phyloP scores from a whole-genome alignment of 2,329 filamentous ascomycete genomes.

The Colletotrichum sp. region DNA sequence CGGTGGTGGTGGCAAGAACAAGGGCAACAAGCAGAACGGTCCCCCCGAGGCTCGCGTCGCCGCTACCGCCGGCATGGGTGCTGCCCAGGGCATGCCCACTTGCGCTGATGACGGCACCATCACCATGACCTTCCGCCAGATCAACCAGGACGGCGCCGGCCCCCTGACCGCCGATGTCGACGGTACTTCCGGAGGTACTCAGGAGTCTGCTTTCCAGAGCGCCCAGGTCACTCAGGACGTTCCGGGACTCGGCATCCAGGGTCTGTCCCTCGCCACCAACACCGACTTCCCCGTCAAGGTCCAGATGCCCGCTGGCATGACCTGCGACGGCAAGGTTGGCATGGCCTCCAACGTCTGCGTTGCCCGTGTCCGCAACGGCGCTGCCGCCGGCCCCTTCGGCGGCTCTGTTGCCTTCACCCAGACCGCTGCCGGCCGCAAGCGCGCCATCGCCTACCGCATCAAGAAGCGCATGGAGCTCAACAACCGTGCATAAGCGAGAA shows the following conservation, averaged over 20 bases:
- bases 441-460: constrained; percentile 60
- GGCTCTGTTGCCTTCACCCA: constrained; percentile 71
- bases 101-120: constrained; percentile 64
- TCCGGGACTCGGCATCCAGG: constrained; percentile 60
- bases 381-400: constrained; percentile 69
- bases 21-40: constrained; percentile 48
- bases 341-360: constrained; percentile 68
- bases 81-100: constrained; percentile 62
- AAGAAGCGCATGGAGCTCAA: constrained; percentile 42
- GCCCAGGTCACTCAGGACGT: constrained; percentile 66
- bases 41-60: constrained; percentile 57
- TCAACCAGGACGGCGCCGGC: constrained; percentile 75
- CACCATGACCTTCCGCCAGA: constrained; percentile 70
- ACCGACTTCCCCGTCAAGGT: constrained; percentile 70
- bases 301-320: constrained; percentile 72
- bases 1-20: constrained; percentile 30
- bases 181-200: constrained; percentile 66
- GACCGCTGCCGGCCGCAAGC: constrained; percentile 61
- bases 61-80: constrained; percentile 58
- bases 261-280: constrained; percentile 63
- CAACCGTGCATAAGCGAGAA: constrained; percentile 21
- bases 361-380: constrained; percentile 66
- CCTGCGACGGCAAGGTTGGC: constrained; percentile 63
- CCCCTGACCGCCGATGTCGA: constrained; percentile 67
- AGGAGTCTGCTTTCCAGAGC: constrained; percentile 62